Evolutionary conservation across 2,329 filamentous ascomycete species (phyloP).

Genomic region (Paraphaeosphaeria minitans): DNA sequence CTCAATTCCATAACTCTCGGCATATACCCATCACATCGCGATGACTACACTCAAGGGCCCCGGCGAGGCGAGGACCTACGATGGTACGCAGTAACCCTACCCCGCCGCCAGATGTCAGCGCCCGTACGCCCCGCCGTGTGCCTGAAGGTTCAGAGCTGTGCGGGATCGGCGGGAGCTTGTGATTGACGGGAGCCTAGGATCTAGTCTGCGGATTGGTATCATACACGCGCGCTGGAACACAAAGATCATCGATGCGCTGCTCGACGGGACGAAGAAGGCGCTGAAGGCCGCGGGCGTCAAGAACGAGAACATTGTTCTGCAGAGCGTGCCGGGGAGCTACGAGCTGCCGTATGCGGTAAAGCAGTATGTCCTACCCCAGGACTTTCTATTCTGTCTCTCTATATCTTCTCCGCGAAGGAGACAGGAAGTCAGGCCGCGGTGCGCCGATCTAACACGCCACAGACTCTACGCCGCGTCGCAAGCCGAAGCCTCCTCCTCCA

Average conservation of each 20-base stretch:
- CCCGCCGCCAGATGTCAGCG: neutral
- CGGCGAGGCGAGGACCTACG: conserved; percentile 61
- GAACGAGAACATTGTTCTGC: conserved; percentile 84
- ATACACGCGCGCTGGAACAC: conserved; percentile 96
- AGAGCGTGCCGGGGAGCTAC: conserved; percentile 92
- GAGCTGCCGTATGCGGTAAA: conserved; percentile 92
- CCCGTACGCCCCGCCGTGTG: neutral
- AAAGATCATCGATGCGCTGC: conserved; percentile 82
- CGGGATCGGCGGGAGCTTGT: neutral
- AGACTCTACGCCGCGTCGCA: conserved; percentile 86
- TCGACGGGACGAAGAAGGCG: conserved; percentile 78
- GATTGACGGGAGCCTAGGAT: conserved; percentile 40
- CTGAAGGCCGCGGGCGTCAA: conserved; percentile 80
- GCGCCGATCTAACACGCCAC: neutral
- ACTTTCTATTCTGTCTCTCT: too few relatives aligned
- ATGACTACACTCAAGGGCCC: conserved; percentile 68
- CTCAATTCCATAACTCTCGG: neutral
- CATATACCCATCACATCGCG: conserved; percentile 8
- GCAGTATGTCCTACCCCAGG: conserved; percentile 60
- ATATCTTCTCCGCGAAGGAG: neutral
- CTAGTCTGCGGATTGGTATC: conserved; percentile 83
- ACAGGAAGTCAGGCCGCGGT: too few relatives aligned
- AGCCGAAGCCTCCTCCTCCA: conserved; percentile 68
- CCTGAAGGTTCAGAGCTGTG: neutral
- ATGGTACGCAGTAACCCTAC: conserved; percentile 53